These are phyloP conservation scores for Pyrenochaeta sp. DNA, from an alignment of 2,329 filamentous ascomycete species.

Conservation along the genomic window DNA sequence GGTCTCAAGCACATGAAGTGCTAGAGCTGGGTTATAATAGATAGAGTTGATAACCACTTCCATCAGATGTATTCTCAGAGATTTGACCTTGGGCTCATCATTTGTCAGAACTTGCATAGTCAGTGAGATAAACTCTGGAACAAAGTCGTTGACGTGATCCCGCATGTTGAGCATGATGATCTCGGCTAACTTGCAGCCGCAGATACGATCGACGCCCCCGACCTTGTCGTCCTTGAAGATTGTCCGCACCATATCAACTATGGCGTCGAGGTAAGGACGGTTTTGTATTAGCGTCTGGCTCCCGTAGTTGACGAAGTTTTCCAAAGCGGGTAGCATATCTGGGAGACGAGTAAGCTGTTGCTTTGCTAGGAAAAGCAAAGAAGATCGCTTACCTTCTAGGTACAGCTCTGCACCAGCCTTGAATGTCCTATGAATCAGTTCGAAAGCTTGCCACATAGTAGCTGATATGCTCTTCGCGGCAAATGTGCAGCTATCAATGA, in stretches of 20 bases:
- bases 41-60: conserved; percentile 99
- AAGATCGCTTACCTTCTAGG: conserved; percentile 68
- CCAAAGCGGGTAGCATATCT: conserved; percentile 96
- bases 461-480: conserved; percentile 93
- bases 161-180: conserved; percentile 96
- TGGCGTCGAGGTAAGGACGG: conserved; percentile 83
- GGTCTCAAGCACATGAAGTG: conserved; percentile 85
- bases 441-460: conserved; percentile 99
- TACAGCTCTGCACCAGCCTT: conserved; percentile 97
- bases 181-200: conserved; percentile 96
- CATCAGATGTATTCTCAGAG: conserved; percentile 94
- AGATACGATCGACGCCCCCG: conserved; percentile 92
- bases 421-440: conserved; percentile 95
- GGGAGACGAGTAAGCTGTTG: conserved; percentile 10
- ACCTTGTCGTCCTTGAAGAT: conserved; percentile 95
- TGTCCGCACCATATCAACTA: conserved; percentile 92
- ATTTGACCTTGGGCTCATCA: conserved; percentile 85
- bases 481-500: conserved; percentile 99
- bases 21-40: conserved; percentile 91
- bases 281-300: conserved; percentile 81
- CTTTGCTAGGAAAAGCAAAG: neutral
- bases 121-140: conserved; percentile 87
- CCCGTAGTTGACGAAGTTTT: conserved; percentile 97
- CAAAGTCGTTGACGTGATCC: conserved; percentile 85
- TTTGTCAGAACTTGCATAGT: conserved; percentile 83